Evolutionary conservation across 2,329 filamentous ascomycete species (phyloP).

Genomic region (Curvularia sp.): DNA sequence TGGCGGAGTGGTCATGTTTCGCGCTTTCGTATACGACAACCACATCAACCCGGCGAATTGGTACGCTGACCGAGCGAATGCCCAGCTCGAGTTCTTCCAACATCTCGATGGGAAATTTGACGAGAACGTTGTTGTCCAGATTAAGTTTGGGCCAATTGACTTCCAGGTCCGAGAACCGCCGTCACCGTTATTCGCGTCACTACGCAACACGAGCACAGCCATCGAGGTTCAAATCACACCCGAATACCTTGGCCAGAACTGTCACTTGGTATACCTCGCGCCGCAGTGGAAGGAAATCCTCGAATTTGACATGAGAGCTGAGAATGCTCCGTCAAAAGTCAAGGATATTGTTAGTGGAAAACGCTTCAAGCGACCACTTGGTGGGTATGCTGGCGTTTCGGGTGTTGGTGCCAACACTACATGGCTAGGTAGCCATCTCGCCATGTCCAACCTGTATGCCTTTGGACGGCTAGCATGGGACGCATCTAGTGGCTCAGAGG

Average conservation of each 20-base stretch:
- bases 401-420: slow-evolving; percentile 71
- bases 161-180: slow-evolving; percentile 74
- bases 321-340: slow-evolving; percentile 62
- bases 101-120: slow-evolving; percentile 70
- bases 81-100: slow-evolving; percentile 71
- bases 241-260: slow-evolving; percentile 75
- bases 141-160: slow-evolving; percentile 77
- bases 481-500: slow-evolving; percentile 57
- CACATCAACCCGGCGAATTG: slow-evolving; percentile 65
- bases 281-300: slow-evolving; percentile 73
- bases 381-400: slow-evolving; percentile 70
- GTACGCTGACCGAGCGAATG: slow-evolving; percentile 73
- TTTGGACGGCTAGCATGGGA: slow-evolving; percentile 73
- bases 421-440: slow-evolving; percentile 73
- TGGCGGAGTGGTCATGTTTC: slow-evolving; percentile 80
- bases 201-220: slow-evolving; percentile 57
- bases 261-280: slow-evolving; percentile 70
- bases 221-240: slow-evolving; percentile 73
- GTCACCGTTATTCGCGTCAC: slow-evolving; percentile 67
- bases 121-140: slow-evolving; percentile 74
- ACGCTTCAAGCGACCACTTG: slow-evolving; percentile 63
- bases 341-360: slow-evolving; percentile 67
- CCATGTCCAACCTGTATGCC: slow-evolving; percentile 71
- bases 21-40: slow-evolving; percentile 74
- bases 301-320: slow-evolving; percentile 70